These are phyloP conservation scores for Globisporangium solare DNA, from an alignment of 352 stramenopile species.

Conservation along the genomic window DNA sequence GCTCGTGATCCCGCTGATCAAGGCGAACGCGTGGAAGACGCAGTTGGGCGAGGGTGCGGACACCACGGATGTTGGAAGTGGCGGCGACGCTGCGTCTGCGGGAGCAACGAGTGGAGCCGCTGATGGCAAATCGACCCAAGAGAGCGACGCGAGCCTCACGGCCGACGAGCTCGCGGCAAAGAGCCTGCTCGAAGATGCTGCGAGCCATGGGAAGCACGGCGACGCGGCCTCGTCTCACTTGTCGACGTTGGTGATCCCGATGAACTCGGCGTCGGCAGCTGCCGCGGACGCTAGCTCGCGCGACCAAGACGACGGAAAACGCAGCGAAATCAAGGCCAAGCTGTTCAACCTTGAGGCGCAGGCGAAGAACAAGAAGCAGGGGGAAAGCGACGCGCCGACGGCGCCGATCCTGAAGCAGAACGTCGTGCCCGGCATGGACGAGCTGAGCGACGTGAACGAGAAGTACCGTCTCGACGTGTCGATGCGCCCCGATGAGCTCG, in stretches of 20 bases:
- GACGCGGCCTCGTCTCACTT: neutral
- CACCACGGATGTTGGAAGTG: neutral
- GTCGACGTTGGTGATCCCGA: slow-evolving; percentile 52
- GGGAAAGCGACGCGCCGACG: neutral
- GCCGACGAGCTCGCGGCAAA: slow-evolving; percentile 36
- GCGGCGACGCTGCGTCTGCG: neutral
- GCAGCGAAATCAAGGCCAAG: slow-evolving; percentile 23
- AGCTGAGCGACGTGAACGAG: slow-evolving; percentile 65
- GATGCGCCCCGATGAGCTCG: slow-evolving; percentile 68
- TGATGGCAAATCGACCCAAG: slow-evolving; percentile 2
- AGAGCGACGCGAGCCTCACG: slow-evolving; percentile 8
- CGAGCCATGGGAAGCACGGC: slow-evolving; percentile 10
- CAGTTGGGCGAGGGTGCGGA: neutral
- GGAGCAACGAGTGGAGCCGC: neutral
- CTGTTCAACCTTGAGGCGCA: slow-evolving; percentile 35
- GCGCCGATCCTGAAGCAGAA: slow-evolving; percentile 76
- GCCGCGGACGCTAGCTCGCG: slow-evolving; percentile 9
- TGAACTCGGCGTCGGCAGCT: slow-evolving; percentile 9
- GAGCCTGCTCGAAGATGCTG: slow-evolving; percentile 34
- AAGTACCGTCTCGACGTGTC: slow-evolving; percentile 84
- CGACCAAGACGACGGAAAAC: slow-evolving; percentile 5
- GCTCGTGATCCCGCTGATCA: slow-evolving; percentile 70
- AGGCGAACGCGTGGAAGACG: slow-evolving; percentile 49
- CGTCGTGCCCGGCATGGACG: slow-evolving; percentile 57
- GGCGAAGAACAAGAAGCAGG: slow-evolving; percentile 16